phyloP scores from a whole-genome alignment of 31 red algal genomes.

The Asparagopsis taxiformis region DNA sequence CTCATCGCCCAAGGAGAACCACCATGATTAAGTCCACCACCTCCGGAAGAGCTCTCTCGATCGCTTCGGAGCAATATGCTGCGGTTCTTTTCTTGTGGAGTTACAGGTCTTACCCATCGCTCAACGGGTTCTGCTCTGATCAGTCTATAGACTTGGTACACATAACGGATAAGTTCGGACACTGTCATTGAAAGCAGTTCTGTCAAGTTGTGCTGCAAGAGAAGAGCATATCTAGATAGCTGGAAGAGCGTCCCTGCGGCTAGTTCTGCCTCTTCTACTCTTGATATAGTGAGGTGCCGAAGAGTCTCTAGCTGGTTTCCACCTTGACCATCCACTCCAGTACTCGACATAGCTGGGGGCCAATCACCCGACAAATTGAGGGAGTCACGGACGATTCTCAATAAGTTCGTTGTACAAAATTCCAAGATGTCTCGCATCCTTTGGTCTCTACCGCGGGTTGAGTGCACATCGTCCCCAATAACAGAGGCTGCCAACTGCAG shows the following conservation, averaged over 20 bases:
- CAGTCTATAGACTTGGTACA: slow-evolving; percentile 41
- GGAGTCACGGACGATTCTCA: slow-evolving; percentile 41
- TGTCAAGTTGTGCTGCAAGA: slow-evolving; percentile 34
- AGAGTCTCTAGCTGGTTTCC: neutral
- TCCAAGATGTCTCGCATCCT: slow-evolving; percentile 45
- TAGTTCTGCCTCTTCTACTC: slow-evolving; percentile 66
- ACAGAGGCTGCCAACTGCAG: slow-evolving; percentile 48
- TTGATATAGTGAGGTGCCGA: slow-evolving; percentile 36
- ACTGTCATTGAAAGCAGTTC: slow-evolving; percentile 22
- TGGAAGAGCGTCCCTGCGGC: slow-evolving; percentile 31
- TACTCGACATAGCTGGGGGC: slow-evolving; percentile 10
- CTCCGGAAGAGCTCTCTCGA: slow-evolving; percentile 4
- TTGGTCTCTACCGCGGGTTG: slow-evolving; percentile 8
- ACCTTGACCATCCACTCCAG: neutral
- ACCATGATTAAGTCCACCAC: neutral
- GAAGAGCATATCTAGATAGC: slow-evolving; percentile 39
- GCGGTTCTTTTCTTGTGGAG: slow-evolving; percentile 49
- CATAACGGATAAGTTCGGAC: slow-evolving; percentile 17
- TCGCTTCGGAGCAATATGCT: slow-evolving; percentile 38
- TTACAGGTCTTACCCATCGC: slow-evolving; percentile 69
- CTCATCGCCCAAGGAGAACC: slow-evolving; percentile 26
- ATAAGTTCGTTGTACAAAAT: slow-evolving; percentile 52
- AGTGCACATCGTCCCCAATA: neutral
- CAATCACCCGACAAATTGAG: slow-evolving; percentile 69
- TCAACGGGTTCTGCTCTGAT: slow-evolving; percentile 74